Base-by-base conservation (phyloP, 805 yeast genomes). In the Kodamaea restingae region DNA sequence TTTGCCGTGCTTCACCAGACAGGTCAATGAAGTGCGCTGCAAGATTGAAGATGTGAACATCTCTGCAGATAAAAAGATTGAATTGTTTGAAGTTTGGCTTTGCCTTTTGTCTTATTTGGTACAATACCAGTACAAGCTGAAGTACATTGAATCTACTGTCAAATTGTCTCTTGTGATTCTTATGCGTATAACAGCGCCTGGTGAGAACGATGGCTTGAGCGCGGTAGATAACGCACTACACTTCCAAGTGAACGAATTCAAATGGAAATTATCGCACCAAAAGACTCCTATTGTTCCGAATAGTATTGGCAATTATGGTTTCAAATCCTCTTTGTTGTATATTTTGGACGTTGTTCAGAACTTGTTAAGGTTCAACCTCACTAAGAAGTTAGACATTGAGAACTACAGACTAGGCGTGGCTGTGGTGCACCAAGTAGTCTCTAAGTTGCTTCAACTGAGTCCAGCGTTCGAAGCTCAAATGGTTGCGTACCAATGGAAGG, bases 191-290 rank as follows among this genome's bases (percentile, higher is more conserved):
- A 48, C 65, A 7, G 42, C 51, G 3, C 35, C 36, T n/a, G 40
- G 32, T 30, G 21, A 25, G 15, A 24, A 28, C 15, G 25, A 36
- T 18, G 38, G 39, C 11, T 36, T 27, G 22, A 12, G 35, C 9
- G 30, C 29, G 12, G 18, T 31, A 3, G 45, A 47, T 8, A 35
- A 43, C 7, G 29, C 49, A 3, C 43, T 44, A 15, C 18, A 49
- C 5, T 51, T 43, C 24, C 44, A 51, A 17, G 54, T 57, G 39
- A 58, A 69, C 36, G 73, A 67, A 40, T 56, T 56, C 50, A 58
- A 58, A 38, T 69, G 71, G 70, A 69, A 68, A 45, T 47, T 68
- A 30, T 64, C 70, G 25, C 75, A 66, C 41, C 73, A 69, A 39
- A 55, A 51, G 36, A 38, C 46, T 10, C 72, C 73, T 1, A 37